Percentiles rank a stretch among this genome's conserved stretches.
phyloP scores from a whole-genome alignment of 306 rosid species.

The Astragalus membranaceus region DNA sequence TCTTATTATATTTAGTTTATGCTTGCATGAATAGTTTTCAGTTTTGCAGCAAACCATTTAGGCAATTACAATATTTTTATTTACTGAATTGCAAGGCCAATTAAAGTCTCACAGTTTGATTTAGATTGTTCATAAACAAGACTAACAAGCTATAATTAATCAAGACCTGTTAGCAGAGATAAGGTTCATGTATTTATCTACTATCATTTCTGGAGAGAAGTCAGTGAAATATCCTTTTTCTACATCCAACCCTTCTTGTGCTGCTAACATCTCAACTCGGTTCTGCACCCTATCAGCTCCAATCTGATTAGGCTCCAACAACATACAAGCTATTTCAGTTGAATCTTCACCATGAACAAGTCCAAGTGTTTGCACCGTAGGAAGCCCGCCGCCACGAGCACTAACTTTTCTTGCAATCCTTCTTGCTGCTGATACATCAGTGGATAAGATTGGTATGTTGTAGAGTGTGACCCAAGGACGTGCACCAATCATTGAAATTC shows the following conservation, averaged over 20 bases:
- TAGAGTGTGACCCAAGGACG: conserved; percentile 63
- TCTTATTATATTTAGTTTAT: too few species aligned
- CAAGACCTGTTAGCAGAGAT: conserved; percentile 29
- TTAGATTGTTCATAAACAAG: neutral
- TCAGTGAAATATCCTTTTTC: conserved; percentile 83
- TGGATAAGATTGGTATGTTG: conserved; percentile 60
- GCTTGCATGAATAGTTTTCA: neutral
- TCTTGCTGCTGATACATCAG: conserved; percentile 37
- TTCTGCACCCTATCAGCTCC: conserved; percentile 75
- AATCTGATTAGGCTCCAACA: conserved; percentile 65
- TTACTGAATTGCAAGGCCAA: conserved; percentile 11
- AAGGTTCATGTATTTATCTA: conserved; percentile 43
- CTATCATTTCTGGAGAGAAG: conserved; percentile 58
- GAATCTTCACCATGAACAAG: conserved; percentile 58
- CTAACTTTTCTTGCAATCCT: conserved; percentile 73
- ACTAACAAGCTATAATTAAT: neutral
- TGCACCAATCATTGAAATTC: conserved; percentile 74
- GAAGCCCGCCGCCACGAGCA: conserved; percentile 86
- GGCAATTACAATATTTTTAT: neutral
- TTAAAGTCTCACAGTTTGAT: neutral
- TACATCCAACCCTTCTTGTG: conserved; percentile 69
- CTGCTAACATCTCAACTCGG: conserved; percentile 60
- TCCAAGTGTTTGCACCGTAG: conserved; percentile 58
- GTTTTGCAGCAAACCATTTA: neutral
- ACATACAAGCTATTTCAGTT: conserved; percentile 71